Evolutionary conservation across 1,284 basidiomycete species (phyloP), one percentile per base, ranked within the genome.

Genomic region (Cutaneotrichosporon sp.): DNA sequence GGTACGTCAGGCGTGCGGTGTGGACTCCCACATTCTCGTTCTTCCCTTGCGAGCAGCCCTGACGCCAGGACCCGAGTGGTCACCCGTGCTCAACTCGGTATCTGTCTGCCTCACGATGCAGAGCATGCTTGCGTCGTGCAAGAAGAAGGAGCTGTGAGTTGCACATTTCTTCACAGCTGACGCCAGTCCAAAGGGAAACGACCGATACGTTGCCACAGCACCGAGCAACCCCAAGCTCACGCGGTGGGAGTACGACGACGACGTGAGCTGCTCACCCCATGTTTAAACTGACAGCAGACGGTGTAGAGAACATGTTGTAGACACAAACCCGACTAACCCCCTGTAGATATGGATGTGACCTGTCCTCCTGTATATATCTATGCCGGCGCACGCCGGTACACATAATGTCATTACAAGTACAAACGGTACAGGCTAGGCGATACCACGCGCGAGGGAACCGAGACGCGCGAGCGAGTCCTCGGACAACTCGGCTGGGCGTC

Each of bases 21-120:
- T n/a, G n/a, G n/a, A n/a, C n/a, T n/a, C n/a, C n/a, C n/a, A n/a
- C n/a, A n/a, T n/a, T n/a, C n/a, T n/a, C n/a, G n/a, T n/a, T n/a
- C n/a, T n/a, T n/a, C n/a, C n/a, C n/a, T n/a, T n/a, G n/a, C n/a
- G n/a, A n/a, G n/a, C n/a, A n/a, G n/a, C n/a, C 22, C 51, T 56
- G 52, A 55, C 49, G n/a, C 0, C 57, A 66, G 74, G 68, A n/a
- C 65, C 57, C 15, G 70, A 73, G 30, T 74, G 71, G 72, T 71
- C 70, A 3, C 72, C 73, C 67, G 76, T 76, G 0, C 58, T 77
- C 17, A 77, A 69, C 33, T 70, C 72, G 7, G 64, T 73, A 8
- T 62, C 69, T 7, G 61, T 77, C 4, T 73, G 75, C 51, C 67
- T 77, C 18, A 76, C 76, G 1, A 71, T 77, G 65, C 76, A 77